Conservation (phyloP, 805 yeast species). For the Cyberlindnera veronae region DNA sequence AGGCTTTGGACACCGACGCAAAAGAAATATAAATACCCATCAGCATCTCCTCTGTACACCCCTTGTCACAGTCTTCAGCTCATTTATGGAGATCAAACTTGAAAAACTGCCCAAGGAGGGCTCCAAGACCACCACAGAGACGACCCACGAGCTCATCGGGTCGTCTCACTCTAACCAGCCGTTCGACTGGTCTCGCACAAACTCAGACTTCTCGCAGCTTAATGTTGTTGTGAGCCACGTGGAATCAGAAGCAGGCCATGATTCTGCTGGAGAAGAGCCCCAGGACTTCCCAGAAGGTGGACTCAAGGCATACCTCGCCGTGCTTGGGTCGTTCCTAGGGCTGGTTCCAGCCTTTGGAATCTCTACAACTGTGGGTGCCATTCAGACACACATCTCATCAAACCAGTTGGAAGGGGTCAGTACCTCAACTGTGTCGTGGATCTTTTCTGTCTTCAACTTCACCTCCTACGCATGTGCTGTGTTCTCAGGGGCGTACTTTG, state of each 20-base stretch:
- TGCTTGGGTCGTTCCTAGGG: constrained; percentile 60
- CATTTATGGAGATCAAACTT: too few species aligned
- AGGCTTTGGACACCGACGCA: too few species aligned
- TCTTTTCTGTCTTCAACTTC: constrained; percentile 58
- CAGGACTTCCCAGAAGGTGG: constrained; percentile 54
- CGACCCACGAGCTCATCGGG: constrained; percentile 9
- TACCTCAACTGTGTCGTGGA: constrained; percentile 58
- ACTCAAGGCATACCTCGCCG: constrained; percentile 49
- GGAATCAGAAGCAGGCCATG: background rate
- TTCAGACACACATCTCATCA: constrained; percentile 54
- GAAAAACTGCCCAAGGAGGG: background rate
- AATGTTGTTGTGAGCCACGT: too few species aligned
- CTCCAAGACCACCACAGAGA: constrained; percentile 3
- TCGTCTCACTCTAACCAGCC: constrained; percentile 6
- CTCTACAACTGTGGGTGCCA: constrained; percentile 60
- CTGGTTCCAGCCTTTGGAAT: constrained; percentile 56
- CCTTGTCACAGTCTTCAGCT: too few species aligned
- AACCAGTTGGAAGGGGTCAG: constrained; percentile 50
- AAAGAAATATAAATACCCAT: too few species aligned
- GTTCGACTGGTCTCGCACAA: constrained; percentile 13
- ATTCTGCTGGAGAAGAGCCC: constrained; percentile 10
- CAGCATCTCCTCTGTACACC: too few species aligned
- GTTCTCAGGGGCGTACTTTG: constrained; percentile 59
- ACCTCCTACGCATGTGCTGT: constrained; percentile 51
- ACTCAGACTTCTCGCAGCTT: constrained; percentile 9